A percentile compares a stretch with the other conserved stretches of the same genome.
phyloP scores from a whole-genome alignment of 306 rosid genomes.

The Dalbergia cultrata region DNA sequence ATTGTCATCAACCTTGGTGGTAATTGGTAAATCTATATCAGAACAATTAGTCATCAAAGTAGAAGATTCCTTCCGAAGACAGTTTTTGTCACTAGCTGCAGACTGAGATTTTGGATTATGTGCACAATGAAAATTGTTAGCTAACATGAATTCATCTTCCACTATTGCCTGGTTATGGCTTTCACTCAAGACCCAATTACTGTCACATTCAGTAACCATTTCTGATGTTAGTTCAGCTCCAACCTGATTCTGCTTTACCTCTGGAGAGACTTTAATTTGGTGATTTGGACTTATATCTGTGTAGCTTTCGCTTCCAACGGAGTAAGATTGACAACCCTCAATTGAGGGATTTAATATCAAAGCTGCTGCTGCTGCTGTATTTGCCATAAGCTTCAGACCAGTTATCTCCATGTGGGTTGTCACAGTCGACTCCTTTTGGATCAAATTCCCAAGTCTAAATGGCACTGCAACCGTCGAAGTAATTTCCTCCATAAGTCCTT shows the following conservation, averaged over 20 bases:
- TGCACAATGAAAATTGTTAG: conserved; percentile 35
- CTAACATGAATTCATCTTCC: conserved; percentile 43
- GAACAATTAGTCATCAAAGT: conserved; percentile 40
- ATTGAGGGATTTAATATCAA: conserved; percentile 52
- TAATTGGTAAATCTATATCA: conserved; percentile 23
- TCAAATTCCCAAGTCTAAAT: conserved; percentile 62
- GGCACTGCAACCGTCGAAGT: conserved; percentile 70
- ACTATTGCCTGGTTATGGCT: conserved; percentile 31
- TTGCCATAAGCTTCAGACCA: conserved; percentile 68
- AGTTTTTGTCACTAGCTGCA: conserved; percentile 31
- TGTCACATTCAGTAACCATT: conserved; percentile 39
- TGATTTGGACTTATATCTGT: conserved; percentile 38
- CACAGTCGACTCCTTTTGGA: conserved; percentile 63
- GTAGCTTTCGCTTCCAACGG: conserved; percentile 48
- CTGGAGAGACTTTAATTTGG: conserved; percentile 32
- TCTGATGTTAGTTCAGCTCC: conserved; percentile 49
- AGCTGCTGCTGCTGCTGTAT: conserved; percentile 49
- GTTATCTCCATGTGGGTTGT: conserved; percentile 62
- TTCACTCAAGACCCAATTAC: conserved; percentile 19
- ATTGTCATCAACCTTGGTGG: conserved; percentile 44
- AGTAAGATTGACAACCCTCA: conserved; percentile 52
- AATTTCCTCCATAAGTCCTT: conserved; percentile 65
- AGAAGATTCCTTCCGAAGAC: conserved; percentile 39
- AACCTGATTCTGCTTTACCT: conserved; percentile 43
- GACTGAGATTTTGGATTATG: conserved; percentile 43